Conservation (phyloP, 108 stramenopile species). For the Fistulifera pelliculosa region DNA sequence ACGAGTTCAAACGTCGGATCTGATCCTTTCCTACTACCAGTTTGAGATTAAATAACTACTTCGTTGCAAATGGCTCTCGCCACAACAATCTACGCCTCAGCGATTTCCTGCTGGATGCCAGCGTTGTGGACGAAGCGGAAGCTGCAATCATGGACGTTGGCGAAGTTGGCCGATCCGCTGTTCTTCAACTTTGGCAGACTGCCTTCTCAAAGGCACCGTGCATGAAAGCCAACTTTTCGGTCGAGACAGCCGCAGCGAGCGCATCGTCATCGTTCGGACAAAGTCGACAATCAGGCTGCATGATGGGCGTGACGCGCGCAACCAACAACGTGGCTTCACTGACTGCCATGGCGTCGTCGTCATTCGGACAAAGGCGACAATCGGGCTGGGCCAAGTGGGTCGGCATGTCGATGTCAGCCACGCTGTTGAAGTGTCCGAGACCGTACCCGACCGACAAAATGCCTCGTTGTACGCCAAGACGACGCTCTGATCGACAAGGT, state of each 20-base stretch:
- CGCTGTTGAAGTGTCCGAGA: background rate
- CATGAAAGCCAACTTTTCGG: background rate
- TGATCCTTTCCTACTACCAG: too few relatives aligned
- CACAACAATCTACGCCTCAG: too few relatives aligned
- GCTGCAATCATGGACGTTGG: conserved; percentile 3
- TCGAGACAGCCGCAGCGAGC: background rate
- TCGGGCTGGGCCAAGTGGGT: background rate
- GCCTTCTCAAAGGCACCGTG: background rate
- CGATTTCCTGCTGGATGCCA: too few relatives aligned
- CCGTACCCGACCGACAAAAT: background rate
- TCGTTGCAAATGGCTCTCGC: too few relatives aligned
- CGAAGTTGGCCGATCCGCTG: conserved; percentile 5
- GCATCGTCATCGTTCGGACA: background rate
- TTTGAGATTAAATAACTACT: too few relatives aligned
- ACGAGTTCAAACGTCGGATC: too few relatives aligned
- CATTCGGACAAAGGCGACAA: background rate
- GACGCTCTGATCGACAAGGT: background rate
- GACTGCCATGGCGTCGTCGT: background rate
- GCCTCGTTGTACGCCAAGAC: conserved; percentile 1
- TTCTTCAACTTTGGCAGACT: background rate
- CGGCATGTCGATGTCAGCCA: background rate
- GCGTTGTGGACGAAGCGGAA: conserved; percentile 1
- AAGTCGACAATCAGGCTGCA: too few relatives aligned
- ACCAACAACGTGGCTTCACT: too few relatives aligned
- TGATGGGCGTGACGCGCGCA: too few relatives aligned